Evolutionary conservation across 2,329 filamentous ascomycete genomes (phyloP).

Genomic region (Pseudogymnoascus sp.): DNA sequence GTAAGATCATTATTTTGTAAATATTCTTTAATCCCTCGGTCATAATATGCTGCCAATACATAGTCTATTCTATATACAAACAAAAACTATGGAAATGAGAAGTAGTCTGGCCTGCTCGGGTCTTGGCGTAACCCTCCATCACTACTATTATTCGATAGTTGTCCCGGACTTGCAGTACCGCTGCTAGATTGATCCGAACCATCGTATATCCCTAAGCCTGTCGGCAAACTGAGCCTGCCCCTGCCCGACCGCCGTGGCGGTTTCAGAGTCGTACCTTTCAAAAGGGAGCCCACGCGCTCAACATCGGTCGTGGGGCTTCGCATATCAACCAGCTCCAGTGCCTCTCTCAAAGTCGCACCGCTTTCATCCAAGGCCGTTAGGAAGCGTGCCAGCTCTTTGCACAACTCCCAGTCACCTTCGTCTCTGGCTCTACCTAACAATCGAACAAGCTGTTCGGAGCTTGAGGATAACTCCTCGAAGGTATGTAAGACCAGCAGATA

Average conservation of each 20-base stretch:
- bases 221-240: not conserved
- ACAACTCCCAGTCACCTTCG: slow-evolving; percentile 89
- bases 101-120: not conserved
- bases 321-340: slow-evolving; percentile 55
- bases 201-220: not conserved
- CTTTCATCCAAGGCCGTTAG: slow-evolving; percentile 84
- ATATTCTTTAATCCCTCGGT: not conserved
- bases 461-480: slow-evolving; percentile 58
- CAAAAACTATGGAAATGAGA: slow-evolving; percentile 6
- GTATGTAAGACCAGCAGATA: slow-evolving; percentile 94
- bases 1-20: not conserved
- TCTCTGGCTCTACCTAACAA: slow-evolving; percentile 72
- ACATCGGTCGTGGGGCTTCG: slow-evolving; percentile 28
- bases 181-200: not conserved
- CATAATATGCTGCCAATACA: not conserved
- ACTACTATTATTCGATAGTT: not conserved
- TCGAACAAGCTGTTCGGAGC: slow-evolving; percentile 69
- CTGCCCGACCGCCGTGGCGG: slow-evolving; percentile 12
- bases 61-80: not conserved
- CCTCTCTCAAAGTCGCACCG: slow-evolving; percentile 67
- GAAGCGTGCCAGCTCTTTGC: slow-evolving; percentile 91
- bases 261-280: slow-evolving; percentile 29
- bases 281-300: slow-evolving; percentile 30
- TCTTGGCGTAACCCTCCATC: slow-evolving; percentile 7
- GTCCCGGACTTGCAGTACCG: not conserved